phyloP scores from a whole-genome alignment of 2,329 filamentous ascomycete species.

The Westerdykella aurantiaca region DNA sequence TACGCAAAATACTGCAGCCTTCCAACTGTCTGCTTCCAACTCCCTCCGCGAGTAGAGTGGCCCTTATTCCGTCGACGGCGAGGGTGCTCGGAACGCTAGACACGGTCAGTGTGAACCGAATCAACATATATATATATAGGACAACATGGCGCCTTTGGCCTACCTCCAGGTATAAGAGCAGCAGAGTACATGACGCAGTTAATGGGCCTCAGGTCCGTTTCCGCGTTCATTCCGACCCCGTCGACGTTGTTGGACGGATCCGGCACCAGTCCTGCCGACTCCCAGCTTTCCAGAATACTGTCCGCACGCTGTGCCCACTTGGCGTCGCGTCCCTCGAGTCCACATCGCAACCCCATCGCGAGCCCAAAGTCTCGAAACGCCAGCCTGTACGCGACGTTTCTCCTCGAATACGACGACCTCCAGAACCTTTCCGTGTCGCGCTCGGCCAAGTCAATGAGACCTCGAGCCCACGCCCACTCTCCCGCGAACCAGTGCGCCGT shows the following conservation, averaged over 20 bases:
- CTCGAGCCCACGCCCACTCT: slow-evolving; percentile 45
- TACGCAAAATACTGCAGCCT: no score
- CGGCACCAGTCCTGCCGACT: slow-evolving; percentile 24
- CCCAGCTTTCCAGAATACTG: slow-evolving; percentile 35
- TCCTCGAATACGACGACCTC: slow-evolving; percentile 5
- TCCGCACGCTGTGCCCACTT: slow-evolving; percentile 3
- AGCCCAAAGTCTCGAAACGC: slow-evolving; percentile 18
- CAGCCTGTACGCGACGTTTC: slow-evolving; percentile 3
- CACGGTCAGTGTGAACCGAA: no score
- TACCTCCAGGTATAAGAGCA: slow-evolving; percentile 51
- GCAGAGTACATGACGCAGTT: slow-evolving; percentile 54
- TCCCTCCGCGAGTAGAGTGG: no score
- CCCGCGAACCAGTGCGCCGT: slow-evolving; percentile 45
- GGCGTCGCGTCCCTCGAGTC: not conserved
- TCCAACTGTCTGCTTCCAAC: no score
- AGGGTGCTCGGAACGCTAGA: no score
- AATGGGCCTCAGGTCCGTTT: slow-evolving; percentile 48
- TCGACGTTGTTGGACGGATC: slow-evolving; percentile 16
- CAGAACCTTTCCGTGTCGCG: slow-evolving; percentile 8
- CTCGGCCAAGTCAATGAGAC: slow-evolving; percentile 5
- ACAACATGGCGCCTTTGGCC: slow-evolving; percentile 19
- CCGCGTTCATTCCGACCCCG: slow-evolving; percentile 15
- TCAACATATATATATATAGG: no score
- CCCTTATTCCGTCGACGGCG: no score
- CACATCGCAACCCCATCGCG: slow-evolving; percentile 11